Percentiles rank a stretch among this genome's conserved stretches.
phyloP scores from a whole-genome alignment of 129 eudicot genomes.

The Centrapalus pauciflorus region DNA sequence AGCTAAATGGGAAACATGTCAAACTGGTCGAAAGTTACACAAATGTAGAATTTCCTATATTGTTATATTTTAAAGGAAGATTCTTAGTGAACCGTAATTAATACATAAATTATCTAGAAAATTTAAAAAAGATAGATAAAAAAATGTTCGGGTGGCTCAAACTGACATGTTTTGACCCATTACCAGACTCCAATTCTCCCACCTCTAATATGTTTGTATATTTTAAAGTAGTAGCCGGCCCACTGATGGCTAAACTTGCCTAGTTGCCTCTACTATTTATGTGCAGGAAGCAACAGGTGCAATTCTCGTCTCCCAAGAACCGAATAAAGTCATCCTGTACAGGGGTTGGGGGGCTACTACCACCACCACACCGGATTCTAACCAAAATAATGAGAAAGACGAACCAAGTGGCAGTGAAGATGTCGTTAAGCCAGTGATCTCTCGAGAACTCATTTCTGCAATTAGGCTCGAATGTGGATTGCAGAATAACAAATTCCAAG shows the following conservation, averaged over 20 bases:
- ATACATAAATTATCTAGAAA: too few species aligned
- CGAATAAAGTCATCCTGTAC: constrained; percentile 74
- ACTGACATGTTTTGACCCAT: too few species aligned
- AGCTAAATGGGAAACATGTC: too few species aligned
- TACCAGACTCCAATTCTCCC: too few species aligned
- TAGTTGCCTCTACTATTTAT: constrained; percentile 15
- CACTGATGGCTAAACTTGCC: neutral
- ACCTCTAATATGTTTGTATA: too few species aligned
- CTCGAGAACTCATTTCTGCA: constrained; percentile 81
- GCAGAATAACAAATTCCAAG: constrained; percentile 24
- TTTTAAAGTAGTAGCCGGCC: neutral
- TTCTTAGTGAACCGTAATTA: too few species aligned
- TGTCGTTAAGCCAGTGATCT: constrained; percentile 19
- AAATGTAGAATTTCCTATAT: too few species aligned
- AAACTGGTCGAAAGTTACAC: too few species aligned
- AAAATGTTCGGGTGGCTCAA: too few species aligned
- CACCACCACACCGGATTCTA: neutral
- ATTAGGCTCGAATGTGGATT: constrained; percentile 86
- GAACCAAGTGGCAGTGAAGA: constrained; percentile 14
- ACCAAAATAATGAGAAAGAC: constrained; percentile 2
- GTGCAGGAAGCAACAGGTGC: constrained; percentile 88
- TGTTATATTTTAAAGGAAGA: too few species aligned
- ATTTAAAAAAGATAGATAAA: too few species aligned
- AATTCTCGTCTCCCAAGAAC: constrained; percentile 81
- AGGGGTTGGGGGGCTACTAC: constrained; percentile 74